These are phyloP conservation scores for Taphrina confusa DNA, from an alignment of 1,139 yeast species.

Conservation along the genomic window DNA sequence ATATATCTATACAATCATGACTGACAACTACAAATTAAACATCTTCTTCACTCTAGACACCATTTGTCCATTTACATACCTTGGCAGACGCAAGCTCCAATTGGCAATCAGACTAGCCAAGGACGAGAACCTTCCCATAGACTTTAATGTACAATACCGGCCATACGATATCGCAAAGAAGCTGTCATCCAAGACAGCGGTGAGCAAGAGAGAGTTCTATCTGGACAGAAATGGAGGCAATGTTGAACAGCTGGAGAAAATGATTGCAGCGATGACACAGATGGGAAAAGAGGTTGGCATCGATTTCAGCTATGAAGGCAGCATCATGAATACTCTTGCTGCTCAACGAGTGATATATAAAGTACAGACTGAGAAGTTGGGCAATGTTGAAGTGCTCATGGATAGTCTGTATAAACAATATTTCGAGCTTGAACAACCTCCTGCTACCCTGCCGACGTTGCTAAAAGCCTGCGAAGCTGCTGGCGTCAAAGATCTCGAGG, in stretches of 20 bases:
- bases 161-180: conserved; percentile 21
- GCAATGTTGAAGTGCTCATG: conserved; percentile 21
- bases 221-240: conserved; percentile 19
- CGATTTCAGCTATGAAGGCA: conserved; percentile 13
- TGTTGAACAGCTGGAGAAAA: background rate
- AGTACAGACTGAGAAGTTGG: conserved; percentile 1
- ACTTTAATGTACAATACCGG: conserved; percentile 5
- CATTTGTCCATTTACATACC: conserved; percentile 30
- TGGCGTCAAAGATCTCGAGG: background rate
- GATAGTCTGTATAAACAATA: conserved; percentile 14
- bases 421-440: conserved; percentile 16
- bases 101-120: conserved; percentile 4
- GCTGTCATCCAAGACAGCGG: background rate
- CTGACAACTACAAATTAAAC: conserved; percentile 49
- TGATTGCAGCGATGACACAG: conserved; percentile 14
- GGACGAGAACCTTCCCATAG: conserved; percentile 2
- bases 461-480: conserved; percentile 13
- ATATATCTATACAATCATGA: too few relatives aligned
- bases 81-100: conserved; percentile 22
- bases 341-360: conserved; percentile 13
- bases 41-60: conserved; percentile 48
- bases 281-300: conserved; percentile 15
- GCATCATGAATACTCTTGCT: conserved; percentile 1
- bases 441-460: conserved; percentile 5
- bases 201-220: conserved; percentile 19